Conservation (phyloP, 305 asterid genomes). For the Salvia sclarea region DNA sequence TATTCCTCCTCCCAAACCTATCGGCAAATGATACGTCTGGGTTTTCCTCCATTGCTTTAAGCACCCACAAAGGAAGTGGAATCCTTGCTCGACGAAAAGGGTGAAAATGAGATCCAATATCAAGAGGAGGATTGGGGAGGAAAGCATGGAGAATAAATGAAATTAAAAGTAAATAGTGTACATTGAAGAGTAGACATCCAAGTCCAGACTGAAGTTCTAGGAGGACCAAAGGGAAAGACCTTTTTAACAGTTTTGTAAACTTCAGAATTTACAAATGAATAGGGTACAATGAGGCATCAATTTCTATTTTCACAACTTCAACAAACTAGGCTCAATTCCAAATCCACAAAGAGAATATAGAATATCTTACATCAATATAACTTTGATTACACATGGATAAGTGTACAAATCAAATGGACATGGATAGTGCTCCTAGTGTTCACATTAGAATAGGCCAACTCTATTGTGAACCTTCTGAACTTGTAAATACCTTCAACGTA, state of each 20-base stretch:
- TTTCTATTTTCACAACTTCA: neutral
- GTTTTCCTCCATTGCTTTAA: constrained; percentile 61
- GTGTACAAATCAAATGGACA: neutral
- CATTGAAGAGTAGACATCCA: constrained; percentile 4
- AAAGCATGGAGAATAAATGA: constrained; percentile 11
- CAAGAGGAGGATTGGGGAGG: constrained; percentile 7
- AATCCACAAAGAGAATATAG: too few species aligned
- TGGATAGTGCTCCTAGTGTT: neutral
- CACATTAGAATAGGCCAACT: neutral
- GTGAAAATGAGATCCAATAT: constrained; percentile 32
- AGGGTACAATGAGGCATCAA: neutral
- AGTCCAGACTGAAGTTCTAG: neutral
- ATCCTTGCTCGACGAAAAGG: constrained; percentile 55
- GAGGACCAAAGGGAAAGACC: too few species aligned
- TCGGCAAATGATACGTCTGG: constrained; percentile 67
- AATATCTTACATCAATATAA: neutral
- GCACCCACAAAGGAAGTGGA: constrained; percentile 83
- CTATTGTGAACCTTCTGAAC: constrained; percentile 11
- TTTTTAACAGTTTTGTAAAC: neutral
- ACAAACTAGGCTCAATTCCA: neutral
- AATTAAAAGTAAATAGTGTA: neutral
- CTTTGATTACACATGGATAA: neutral
- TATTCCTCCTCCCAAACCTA: constrained; percentile 65
- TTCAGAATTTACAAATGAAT: constrained; percentile 7
- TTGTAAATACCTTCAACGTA: neutral